Base-by-base conservation (phyloP, 2,329 filamentous ascomycete genomes). In the Aspergillus novofumigatus region DNA sequence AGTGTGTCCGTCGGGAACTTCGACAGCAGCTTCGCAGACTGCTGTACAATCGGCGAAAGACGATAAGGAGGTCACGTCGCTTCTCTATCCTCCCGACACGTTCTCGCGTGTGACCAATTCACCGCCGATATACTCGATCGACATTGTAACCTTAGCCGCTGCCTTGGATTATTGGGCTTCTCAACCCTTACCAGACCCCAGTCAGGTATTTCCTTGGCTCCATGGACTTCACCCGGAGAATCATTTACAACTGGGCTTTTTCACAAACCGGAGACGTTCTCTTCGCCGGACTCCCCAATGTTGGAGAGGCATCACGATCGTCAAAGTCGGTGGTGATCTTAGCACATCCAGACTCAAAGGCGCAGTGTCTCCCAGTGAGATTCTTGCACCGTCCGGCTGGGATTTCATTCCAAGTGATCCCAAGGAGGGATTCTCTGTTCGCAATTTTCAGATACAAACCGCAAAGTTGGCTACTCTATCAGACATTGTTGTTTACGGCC, bases 371-470 rank as follows among this genome's bases (percentile, higher is more conserved):
- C 89, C 92, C 0, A 84, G 90, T 1, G 94, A 97, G 73, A 81
- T 97, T 48, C 74, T 97, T 56, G 81, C 85, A 41, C 74, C 78
- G 11, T 75, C 75, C 25, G 67, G 76, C 17, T 75, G 83, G 48
- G 81, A 86, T 23, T 96, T 99, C 69, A 77, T 92, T 59, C 90
- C 96, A 47, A 83, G 88, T 44, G 94, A 99, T 69, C 94, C 94
- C 1, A 83, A 79, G 55, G 90, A 96, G 63, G 94, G 94, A 8
- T 97, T 97, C 70, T 96, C 91, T 4, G 92, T 97, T 47, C 86
- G 94, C 49, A 97, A 97, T 72, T 99, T 99, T 70, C 93, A 97
- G 67, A 97, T 97, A 42, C 94, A 99, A 73, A 84, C 90, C 0
- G 89, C 89, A 57, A 99, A 99, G 73, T 79, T 90, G 62, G 92